A percentile compares a stretch with the other conserved stretches of the same genome.
phyloP scores from a whole-genome alignment of 345 rosid species.

The Lenwebbia sp. region DNA sequence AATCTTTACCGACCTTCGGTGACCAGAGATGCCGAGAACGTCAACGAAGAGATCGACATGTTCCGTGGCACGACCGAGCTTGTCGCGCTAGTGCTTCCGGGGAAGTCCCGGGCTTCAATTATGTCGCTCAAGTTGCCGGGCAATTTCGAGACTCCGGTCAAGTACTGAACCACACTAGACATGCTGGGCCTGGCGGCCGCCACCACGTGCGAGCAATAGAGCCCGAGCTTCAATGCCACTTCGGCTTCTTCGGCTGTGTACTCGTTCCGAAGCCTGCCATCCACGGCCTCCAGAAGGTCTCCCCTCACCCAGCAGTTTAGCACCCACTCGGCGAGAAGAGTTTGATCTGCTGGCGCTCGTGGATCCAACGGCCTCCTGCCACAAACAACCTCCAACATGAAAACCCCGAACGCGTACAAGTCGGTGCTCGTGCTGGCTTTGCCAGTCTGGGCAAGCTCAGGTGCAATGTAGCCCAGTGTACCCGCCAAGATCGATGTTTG shows the following conservation, averaged over 20 bases:
- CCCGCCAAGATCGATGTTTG: background rate
- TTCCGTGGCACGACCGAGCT: background rate
- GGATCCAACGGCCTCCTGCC: background rate
- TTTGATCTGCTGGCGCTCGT: background rate
- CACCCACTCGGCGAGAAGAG: background rate
- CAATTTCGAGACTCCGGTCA: background rate
- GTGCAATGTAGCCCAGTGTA: background rate
- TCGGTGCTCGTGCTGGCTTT: background rate
- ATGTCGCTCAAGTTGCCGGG: background rate
- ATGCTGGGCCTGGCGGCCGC: background rate
- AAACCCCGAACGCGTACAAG: background rate
- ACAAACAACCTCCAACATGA: background rate
- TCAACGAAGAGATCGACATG: background rate
- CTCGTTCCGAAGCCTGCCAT: background rate
- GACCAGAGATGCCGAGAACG: background rate
- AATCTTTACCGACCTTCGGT: background rate
- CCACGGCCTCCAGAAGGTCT: background rate
- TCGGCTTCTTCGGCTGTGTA: background rate
- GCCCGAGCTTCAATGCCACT: background rate
- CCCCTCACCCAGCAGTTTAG: background rate
- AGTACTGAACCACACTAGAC: background rate
- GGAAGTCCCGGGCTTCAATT: background rate
- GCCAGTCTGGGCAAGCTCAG: background rate
- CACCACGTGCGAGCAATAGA: background rate
- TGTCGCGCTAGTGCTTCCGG: background rate